These are phyloP conservation scores for Suillus hirtellus DNA, from an alignment of 768 basidiomycete species.

Conservation along the genomic window DNA sequence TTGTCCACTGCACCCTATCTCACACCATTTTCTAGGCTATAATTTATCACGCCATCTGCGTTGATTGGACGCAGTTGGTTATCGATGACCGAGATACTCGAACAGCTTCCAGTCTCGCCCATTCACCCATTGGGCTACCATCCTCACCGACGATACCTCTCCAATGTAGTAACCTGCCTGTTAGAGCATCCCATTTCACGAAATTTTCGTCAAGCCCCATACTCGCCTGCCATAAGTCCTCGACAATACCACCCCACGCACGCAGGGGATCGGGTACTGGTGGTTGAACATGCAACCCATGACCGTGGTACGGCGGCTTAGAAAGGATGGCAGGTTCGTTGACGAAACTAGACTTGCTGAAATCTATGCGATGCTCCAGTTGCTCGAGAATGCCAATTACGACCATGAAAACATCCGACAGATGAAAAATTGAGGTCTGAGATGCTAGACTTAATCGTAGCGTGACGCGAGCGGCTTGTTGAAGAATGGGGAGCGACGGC, in stretches of 20 bases:
- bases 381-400: constrained; percentile 29
- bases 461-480: constrained; percentile 31
- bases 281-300: constrained; percentile 37
- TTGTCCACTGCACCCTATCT: constrained; percentile 14
- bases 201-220: constrained; percentile 31
- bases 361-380: constrained; percentile 25
- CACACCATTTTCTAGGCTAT: neutral
- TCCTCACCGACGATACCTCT: constrained; percentile 44
- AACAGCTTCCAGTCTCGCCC: constrained; percentile 49
- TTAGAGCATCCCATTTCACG: constrained; percentile 53
- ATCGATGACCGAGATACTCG: constrained; percentile 10
- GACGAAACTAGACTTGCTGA: neutral
- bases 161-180: constrained; percentile 57
- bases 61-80: neutral
- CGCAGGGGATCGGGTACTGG: constrained; percentile 30
- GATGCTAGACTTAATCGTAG: constrained; percentile 40
- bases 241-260: constrained; percentile 53
- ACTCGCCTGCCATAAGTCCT: constrained; percentile 41
- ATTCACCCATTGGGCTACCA: constrained; percentile 46
- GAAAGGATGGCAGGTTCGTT: constrained; percentile 2
- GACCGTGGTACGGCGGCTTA: constrained; percentile 36
- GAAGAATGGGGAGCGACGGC: constrained; percentile 18
- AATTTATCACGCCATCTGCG: neutral
- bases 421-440: constrained; percentile 24
- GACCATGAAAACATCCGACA: constrained; percentile 34